These are phyloP conservation scores for Knufia fluminis DNA, from an alignment of 2,329 filamentous ascomycete species.

Conservation along the genomic window DNA sequence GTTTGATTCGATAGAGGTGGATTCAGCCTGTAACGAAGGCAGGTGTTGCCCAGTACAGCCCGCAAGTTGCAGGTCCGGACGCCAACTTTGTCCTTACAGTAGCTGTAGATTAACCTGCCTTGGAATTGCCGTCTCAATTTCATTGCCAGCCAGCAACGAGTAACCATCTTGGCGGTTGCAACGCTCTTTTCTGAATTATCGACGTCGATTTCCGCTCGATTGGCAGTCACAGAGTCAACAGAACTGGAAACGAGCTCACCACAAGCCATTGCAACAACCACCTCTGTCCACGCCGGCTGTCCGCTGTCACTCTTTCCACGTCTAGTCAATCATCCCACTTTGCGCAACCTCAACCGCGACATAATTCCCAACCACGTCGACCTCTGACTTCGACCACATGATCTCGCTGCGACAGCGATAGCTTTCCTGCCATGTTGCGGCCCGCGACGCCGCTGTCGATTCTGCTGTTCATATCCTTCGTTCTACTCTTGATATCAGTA, in stretches of 20 bases:
- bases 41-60: slow-evolving; percentile 6
- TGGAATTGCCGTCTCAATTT: background rate
- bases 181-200: background rate
- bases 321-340: background rate
- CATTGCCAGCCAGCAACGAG: too few relatives aligned
- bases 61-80: background rate
- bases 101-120: background rate
- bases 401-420: background rate
- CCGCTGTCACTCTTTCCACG: background rate
- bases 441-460: slow-evolving; percentile 86
- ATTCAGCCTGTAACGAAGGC: background rate
- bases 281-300: background rate
- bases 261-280: background rate
- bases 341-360: background rate
- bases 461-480: slow-evolving; percentile 77
- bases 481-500: slow-evolving; percentile 71
- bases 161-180: background rate
- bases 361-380: background rate
- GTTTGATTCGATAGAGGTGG: background rate
- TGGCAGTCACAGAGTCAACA: too few relatives aligned
- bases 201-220: too few relatives aligned
- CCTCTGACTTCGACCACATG: slow-evolving; percentile 1
- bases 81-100: background rate
- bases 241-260: too few relatives aligned
- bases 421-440: slow-evolving; percentile 60